Percentiles rank a stretch among this genome's conserved stretches.
Evolutionary conservation across 805 yeast species (phyloP).

Genomic region (Saturnispora quitensis): DNA sequence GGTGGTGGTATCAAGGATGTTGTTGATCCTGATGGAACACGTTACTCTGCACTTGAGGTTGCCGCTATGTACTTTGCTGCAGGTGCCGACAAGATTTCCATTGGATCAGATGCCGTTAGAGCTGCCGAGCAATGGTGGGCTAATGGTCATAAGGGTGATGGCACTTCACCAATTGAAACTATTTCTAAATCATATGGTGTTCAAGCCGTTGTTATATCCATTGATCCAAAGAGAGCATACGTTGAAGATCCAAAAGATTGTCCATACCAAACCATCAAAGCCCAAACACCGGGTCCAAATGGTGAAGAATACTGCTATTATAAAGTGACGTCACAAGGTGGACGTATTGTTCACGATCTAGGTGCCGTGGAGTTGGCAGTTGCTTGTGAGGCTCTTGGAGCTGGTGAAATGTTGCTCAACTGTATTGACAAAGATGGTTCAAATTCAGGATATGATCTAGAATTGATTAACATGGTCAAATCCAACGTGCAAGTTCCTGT

Average conservation of each 20-base stretch:
- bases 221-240: constrained; percentile 91
- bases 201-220: constrained; percentile 96
- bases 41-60: constrained; percentile 77
- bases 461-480: constrained; percentile 72
- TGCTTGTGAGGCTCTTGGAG: constrained; percentile 90
- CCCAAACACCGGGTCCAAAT: constrained; percentile 67
- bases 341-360: constrained; percentile 76
- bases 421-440: constrained; percentile 97
- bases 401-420: constrained; percentile 88
- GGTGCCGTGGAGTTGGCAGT: constrained; percentile 86
- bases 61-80: constrained; percentile 89
- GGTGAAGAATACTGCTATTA: constrained; percentile 89
- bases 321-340: constrained; percentile 94
- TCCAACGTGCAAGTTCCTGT: constrained; percentile 77
- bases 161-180: constrained; percentile 84
- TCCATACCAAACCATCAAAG: constrained; percentile 53
- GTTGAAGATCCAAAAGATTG: constrained; percentile 54
- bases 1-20: constrained; percentile 97
- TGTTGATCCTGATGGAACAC: constrained; percentile 73
- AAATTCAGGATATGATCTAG: constrained; percentile 88
- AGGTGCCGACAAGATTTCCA: constrained; percentile 97
- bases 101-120: constrained; percentile 93
- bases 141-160: constrained; percentile 48
- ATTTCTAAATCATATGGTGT: constrained; percentile 88
- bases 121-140: constrained; percentile 81